Conservation (phyloP, 495 filamentous ascomycete species). For the Cenococcum geophilum region DNA sequence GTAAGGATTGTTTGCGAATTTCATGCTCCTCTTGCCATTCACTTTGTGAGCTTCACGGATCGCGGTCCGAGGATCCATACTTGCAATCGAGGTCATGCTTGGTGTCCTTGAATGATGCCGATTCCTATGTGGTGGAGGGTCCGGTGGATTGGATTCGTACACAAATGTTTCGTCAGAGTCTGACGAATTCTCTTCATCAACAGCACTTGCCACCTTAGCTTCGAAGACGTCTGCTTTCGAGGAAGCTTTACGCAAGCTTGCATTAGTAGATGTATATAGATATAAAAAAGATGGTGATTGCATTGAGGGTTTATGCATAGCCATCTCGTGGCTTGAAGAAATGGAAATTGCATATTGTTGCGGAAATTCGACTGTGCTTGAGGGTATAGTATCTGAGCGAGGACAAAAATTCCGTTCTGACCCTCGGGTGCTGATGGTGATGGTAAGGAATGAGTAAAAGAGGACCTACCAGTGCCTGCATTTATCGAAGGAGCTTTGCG, state of each 20-base stretch:
- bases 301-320: conserved; percentile 5
- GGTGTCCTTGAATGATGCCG: conserved; percentile 90
- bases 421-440: conserved; percentile 25
- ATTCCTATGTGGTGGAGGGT: conserved; percentile 64
- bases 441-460: conserved; percentile 23
- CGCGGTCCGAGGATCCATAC: conserved; percentile 63
- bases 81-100: conserved; percentile 85
- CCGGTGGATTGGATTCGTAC: conserved; percentile 96
- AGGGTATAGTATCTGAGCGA: conserved; percentile 11
- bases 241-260: conserved; percentile 52
- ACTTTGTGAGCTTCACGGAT: conserved; percentile 60
- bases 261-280: conserved; percentile 32
- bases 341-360: conserved; percentile 16
- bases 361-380: conserved; percentile 21
- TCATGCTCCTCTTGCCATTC: conserved; percentile 90
- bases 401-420: conserved; percentile 9
- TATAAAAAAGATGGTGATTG: conserved; percentile 25
- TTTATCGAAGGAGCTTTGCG: conserved; percentile 69
- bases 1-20: conserved; percentile 84
- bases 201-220: conserved; percentile 88
- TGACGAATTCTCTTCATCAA: conserved; percentile 86
- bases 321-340: conserved; percentile 17
- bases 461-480: conserved; percentile 63
- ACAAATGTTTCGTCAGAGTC: conserved; percentile 98
- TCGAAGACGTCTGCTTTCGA: conserved; percentile 98